Evolutionary conservation across 2,329 filamentous ascomycete genomes (phyloP), one percentile per base, ranked within the genome.

Genomic region (Nemania sp.): DNA sequence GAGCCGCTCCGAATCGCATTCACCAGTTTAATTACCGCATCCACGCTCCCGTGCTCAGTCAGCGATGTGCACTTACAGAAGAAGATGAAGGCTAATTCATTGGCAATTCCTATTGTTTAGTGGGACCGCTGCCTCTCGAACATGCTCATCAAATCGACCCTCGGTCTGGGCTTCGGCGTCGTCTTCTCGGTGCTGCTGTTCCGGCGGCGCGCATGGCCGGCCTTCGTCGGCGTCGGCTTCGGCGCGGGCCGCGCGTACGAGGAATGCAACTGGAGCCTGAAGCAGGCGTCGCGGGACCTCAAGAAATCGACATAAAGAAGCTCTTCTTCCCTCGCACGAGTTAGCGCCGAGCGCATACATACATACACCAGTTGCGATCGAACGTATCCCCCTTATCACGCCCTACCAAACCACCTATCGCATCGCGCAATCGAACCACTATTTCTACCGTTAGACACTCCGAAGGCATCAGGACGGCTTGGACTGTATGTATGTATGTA

Each of bases 51-150:
- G 19, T 24, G 6, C 23, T 24, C 3, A 33, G 37, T 40, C 15
- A 23, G 11, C 39, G 6, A 31, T 17, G 20, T n/a, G 14, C 4
- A 17, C 26, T 14, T 59, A 30, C 17, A 11, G 3, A 4, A 31
- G 11, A 9, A 14, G 8, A 5, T 23, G 28, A 34, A 48, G 36
- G 50, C 59, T 59, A 57, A 59, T 17, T n/a, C 17, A 43, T 31
- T 44, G 19, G 40, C 15, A 26, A 39, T 31, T 31, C 9, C 3
- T 3, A 31, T 20, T 44, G 14, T 26, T n/a, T 36, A 99, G 94
- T 99, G 94, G 94, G 94, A 99, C 75, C 93, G 90, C 78, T 97
- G 94, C 77, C 86, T 99, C 66, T 97, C 94, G 66, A 97, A 95
- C 71, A 85, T 97, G 75, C 85, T 99, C 72, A 95, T 99, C 81